Evolutionary conservation across 805 yeast genomes (phyloP).

Genomic region (Candida insectorum): DNA sequence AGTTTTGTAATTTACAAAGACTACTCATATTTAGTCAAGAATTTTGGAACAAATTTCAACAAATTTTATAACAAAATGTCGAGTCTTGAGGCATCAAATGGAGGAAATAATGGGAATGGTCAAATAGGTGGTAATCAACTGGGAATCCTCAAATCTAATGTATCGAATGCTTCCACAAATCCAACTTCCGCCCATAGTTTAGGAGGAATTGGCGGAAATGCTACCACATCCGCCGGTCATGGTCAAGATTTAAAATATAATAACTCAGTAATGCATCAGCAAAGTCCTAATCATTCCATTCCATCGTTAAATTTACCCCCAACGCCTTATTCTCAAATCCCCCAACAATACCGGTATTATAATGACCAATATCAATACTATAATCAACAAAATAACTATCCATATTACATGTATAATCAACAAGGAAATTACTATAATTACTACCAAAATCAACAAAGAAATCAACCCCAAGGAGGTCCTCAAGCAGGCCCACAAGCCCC

Average conservation of each 20-base stretch:
- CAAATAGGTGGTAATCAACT: no score
- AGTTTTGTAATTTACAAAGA: no score
- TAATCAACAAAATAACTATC: slow-evolving; percentile 12
- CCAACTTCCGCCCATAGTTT: no score
- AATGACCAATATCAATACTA: slow-evolving; percentile 13
- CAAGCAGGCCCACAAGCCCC: slow-evolving; percentile 13
- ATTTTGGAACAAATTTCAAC: no score
- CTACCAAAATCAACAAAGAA: slow-evolving; percentile 5
- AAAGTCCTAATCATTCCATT: slow-evolving; percentile 8
- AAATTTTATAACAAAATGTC: no score
- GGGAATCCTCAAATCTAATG: no score
- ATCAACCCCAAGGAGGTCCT: slow-evolving; percentile 12
- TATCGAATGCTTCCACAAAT: no score
- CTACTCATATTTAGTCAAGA: no score
- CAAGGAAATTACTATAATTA: slow-evolving; percentile 12
- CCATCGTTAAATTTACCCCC: slow-evolving; percentile 7
- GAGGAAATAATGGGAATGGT: no score
- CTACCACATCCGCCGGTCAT: background rate
- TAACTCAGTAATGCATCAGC: slow-evolving; percentile 1
- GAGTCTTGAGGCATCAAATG: no score
- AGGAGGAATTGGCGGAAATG: no score
- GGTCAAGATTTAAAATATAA: background rate
- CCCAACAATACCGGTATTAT: slow-evolving; percentile 22
- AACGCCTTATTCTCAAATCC: slow-evolving; percentile 7
- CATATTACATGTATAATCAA: slow-evolving; percentile 14